These are phyloP conservation scores for Sporothrix mexicana DNA, from an alignment of 2,329 filamentous ascomycete genomes.

Conservation along the genomic window DNA sequence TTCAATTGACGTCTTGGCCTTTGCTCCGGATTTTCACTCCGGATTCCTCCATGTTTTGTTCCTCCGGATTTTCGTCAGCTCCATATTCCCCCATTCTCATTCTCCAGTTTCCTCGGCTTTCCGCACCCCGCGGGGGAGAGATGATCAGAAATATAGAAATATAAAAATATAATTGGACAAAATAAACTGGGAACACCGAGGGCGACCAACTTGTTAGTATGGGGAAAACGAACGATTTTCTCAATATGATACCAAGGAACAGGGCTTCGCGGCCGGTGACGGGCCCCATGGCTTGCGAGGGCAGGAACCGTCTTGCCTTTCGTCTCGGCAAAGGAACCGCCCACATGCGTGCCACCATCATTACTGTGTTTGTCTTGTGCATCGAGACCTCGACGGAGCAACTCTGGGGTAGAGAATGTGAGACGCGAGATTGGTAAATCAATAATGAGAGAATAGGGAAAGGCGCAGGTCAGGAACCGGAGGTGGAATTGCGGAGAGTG, in stretches of 20 bases:
- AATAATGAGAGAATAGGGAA: background rate
- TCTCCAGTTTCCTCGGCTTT: conserved; percentile 22
- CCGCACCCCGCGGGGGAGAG: conserved; percentile 12
- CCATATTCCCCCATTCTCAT: background rate
- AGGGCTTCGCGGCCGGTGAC: background rate
- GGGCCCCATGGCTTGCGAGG: background rate
- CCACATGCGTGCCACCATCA: background rate
- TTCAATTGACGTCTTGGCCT: background rate
- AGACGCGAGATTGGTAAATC: background rate
- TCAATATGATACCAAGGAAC: background rate
- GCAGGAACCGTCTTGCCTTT: no score
- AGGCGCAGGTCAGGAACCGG: background rate
- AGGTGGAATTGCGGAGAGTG: conserved; percentile 6
- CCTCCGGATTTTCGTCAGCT: background rate
- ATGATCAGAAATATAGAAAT: background rate
- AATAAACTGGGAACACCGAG: background rate
- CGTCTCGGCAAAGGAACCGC: background rate
- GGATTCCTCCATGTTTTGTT: conserved; percentile 18
- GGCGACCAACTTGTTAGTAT: background rate
- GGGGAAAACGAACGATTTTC: background rate
- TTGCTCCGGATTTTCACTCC: conserved; percentile 21
- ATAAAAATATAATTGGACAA: background rate
- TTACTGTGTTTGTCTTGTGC: background rate
- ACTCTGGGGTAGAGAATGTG: conserved; percentile 11
- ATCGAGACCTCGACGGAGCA: background rate